Evolutionary conservation across 108 stramenopile genomes (phyloP).

Genomic region (Fistulifera pelliculosa): DNA sequence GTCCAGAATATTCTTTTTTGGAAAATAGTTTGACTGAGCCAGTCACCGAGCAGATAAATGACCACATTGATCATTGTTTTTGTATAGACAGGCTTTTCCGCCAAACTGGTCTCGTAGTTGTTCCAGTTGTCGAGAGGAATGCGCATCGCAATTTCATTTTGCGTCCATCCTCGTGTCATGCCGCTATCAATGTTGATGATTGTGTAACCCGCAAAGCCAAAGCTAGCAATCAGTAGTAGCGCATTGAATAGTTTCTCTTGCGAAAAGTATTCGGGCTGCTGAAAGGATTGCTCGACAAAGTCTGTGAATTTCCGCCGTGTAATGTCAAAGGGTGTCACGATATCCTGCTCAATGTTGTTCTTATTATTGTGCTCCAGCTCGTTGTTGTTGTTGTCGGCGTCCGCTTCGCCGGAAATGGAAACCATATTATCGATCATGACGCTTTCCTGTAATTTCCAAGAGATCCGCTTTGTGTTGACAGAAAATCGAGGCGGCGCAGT

Average conservation of each 20-base stretch:
- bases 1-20: constrained; percentile 72
- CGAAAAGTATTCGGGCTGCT: too few species aligned
- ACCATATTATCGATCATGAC: too few species aligned
- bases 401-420: too few species aligned
- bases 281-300: too few species aligned
- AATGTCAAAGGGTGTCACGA: too few species aligned
- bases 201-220: constrained; percentile 65
- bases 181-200: constrained; percentile 72
- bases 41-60: constrained; percentile 91
- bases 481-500: too few species aligned
- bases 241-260: constrained; percentile 57
- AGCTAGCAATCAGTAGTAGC: constrained; percentile 50
- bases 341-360: too few species aligned
- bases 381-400: too few species aligned
- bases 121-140: constrained; percentile 85
- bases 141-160: constrained; percentile 67
- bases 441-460: too few species aligned
- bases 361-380: too few species aligned
- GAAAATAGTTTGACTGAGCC: constrained; percentile 86
- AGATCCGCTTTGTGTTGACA: too few species aligned
- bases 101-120: constrained; percentile 71
- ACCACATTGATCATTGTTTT: constrained; percentile 93
- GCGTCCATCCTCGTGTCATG: constrained; percentile 83
- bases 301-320: too few species aligned
- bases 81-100: constrained; percentile 77